phyloP scores from a whole-genome alignment of 495 filamentous ascomycete species.

The Aspergillus saccharolyticus region DNA sequence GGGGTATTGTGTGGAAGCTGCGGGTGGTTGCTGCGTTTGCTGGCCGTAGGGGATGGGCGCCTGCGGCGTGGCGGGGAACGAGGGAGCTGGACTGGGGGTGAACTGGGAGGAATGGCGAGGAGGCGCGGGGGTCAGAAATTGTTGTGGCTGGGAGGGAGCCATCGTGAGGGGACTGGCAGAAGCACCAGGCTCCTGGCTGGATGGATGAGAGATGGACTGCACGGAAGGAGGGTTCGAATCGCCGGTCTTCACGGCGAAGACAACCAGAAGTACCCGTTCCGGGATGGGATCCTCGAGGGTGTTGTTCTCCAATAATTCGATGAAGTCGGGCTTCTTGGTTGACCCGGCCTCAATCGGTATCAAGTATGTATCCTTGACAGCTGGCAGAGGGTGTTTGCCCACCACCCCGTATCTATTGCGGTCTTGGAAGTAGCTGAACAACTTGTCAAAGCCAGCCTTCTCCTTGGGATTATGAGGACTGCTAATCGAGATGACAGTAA shows the following conservation, averaged over 20 bases:
- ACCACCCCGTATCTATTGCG: conserved; percentile 79
- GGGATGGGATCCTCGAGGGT: conserved; percentile 58
- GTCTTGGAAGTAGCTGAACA: conserved; percentile 74
- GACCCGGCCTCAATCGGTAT: conserved; percentile 63
- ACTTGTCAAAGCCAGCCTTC: conserved; percentile 53
- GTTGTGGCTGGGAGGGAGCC: conserved; percentile 33
- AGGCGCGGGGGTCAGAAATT: conserved; percentile 27
- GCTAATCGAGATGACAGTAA: conserved; percentile 63
- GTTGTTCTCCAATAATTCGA: conserved; percentile 71
- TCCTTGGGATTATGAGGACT: conserved; percentile 48
- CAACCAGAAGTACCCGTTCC: conserved; percentile 68
- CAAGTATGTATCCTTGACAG: conserved; percentile 74
- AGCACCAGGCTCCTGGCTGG: conserved; percentile 33
- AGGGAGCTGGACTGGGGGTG: conserved; percentile 23
- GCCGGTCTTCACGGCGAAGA: conserved; percentile 63
- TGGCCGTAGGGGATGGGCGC: conserved; percentile 34
- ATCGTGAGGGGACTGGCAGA: conserved; percentile 44
- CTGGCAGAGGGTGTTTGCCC: conserved; percentile 59
- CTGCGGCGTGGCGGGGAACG: conserved; percentile 16
- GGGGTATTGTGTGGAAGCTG: conserved; percentile 22
- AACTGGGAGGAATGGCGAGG: conserved; percentile 19
- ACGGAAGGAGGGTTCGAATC: conserved; percentile 42
- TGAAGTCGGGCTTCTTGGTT: conserved; percentile 60
- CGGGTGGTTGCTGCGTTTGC: conserved; percentile 23
- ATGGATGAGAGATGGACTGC: conserved; percentile 40